Evolutionary conservation across 2,329 filamentous ascomycete genomes (phyloP).

Genomic region (Didymella glomerata): DNA sequence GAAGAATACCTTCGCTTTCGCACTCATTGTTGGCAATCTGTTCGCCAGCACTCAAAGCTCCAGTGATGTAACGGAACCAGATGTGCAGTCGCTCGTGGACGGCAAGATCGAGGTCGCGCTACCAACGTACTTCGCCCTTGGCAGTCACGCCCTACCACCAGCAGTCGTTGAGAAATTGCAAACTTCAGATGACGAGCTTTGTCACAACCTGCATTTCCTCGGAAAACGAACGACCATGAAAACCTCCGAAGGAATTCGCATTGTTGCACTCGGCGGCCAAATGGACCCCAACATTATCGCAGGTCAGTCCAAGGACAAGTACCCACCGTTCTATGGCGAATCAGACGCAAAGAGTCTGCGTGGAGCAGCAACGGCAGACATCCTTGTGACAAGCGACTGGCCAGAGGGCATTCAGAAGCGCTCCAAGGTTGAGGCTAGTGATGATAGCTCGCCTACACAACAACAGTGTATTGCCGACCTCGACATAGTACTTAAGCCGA

Average conservation of each 20-base stretch:
- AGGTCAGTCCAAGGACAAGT: constrained; percentile 73
- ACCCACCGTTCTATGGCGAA: constrained; percentile 78
- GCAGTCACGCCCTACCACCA: constrained; percentile 74
- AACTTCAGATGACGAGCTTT: constrained; percentile 74
- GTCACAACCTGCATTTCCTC: constrained; percentile 88
- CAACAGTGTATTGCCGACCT: constrained; percentile 80
- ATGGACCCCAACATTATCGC: constrained; percentile 68
- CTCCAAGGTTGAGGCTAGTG: constrained; percentile 69
- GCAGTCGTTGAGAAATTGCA: constrained; percentile 77
- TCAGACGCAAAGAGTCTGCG: constrained; percentile 78
- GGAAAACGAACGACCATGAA: constrained; percentile 85
- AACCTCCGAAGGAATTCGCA: constrained; percentile 86
- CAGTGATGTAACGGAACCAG: constrained; percentile 64
- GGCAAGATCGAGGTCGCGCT: constrained; percentile 79
- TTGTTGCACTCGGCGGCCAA: constrained; percentile 84
- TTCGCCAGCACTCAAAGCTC: constrained; percentile 65
- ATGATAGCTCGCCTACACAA: constrained; percentile 62
- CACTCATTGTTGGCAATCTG: constrained; percentile 83
- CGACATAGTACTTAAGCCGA: constrained; percentile 80
- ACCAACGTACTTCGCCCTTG: constrained; percentile 90
- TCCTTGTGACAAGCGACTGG: constrained; percentile 88
- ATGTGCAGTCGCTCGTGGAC: constrained; percentile 70
- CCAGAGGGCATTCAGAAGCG: constrained; percentile 75
- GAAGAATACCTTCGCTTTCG: constrained; percentile 89
- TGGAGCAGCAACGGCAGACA: constrained; percentile 81